These are phyloP conservation scores for Ustilago tritici DNA, from an alignment of 1,284 basidiomycete species.

Conservation along the genomic window DNA sequence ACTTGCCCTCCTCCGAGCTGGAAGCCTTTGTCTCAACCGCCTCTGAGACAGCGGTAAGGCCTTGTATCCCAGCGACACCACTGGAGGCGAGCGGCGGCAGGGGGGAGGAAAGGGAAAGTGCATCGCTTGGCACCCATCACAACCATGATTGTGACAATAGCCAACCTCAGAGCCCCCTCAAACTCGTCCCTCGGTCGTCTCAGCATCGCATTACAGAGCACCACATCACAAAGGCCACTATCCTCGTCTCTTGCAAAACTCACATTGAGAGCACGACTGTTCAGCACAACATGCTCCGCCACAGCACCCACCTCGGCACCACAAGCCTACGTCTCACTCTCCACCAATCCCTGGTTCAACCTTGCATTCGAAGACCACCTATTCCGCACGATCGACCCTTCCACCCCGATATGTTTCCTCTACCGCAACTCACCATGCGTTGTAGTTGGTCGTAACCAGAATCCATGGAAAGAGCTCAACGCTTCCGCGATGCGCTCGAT, in stretches of 20 bases:
- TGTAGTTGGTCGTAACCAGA: conserved; percentile 95
- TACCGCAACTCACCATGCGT: conserved; percentile 92
- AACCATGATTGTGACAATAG: neutral
- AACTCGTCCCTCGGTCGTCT: neutral
- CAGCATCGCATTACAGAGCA: neutral
- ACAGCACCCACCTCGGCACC: conserved; percentile 5
- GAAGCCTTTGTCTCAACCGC: neutral
- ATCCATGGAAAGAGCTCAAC: conserved; percentile 97
- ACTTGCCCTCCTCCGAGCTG: neutral
- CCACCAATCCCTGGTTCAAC: conserved; percentile 91
- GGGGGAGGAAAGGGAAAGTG: neutral
- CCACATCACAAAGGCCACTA: too few species aligned
- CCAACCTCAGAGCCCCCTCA: neutral
- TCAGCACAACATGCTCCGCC: too few species aligned
- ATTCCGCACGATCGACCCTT: conserved; percentile 32
- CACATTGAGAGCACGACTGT: too few species aligned
- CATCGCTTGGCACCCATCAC: neutral
- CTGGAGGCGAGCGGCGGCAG: neutral
- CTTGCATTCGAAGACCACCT: conserved; percentile 83
- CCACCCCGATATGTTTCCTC: conserved; percentile 77
- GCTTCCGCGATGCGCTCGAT: conserved; percentile 73
- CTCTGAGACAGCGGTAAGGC: neutral
- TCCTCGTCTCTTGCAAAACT: too few species aligned
- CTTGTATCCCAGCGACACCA: neutral
- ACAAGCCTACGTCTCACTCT: conserved; percentile 81